Evolutionary conservation across 179 eudicot species (phyloP), one percentile per base, ranked within the genome.

Genomic region (Spinacia oleracea): DNA sequence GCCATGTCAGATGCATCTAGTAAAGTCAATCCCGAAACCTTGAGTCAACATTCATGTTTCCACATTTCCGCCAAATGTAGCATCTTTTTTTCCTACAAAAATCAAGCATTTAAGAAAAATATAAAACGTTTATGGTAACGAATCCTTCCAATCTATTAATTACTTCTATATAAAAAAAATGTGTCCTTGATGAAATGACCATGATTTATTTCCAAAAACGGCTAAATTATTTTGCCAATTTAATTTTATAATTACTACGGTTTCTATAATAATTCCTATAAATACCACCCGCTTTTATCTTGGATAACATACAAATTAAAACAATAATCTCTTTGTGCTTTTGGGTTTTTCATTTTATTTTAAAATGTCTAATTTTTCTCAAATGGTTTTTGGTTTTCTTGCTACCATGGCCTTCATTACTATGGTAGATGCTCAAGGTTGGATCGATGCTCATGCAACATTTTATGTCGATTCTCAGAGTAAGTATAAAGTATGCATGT

Each of bases 361-460:
- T 35, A 35, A 34, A 58, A 67, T 74, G 74, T 66, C 75, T 59
- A 25, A 4, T 56, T 56, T 55, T 21, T 63, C 78, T 56, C 74
- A 46, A 32, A 2, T 68, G 3, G 23, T 31, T 58, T 70, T 70
- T 0, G 34, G 45, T 9, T 11, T 56, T 58, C 18, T 76, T 31
- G 83, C 76, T n/a, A 76, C 48, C 70, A 69, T 50, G 79, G 48
- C 59, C 3, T 46, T 69, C 34, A 32, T 38, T 18, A 48, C 75
- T 20, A 60, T 15, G 64, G 81, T 66, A 73, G 70, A 10, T 29
- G 78, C 63, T 64, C 75, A 82, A 73, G 78, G 25, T 4, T 82
- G 84, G 84, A 67, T 5, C 1, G 75, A 82, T 68, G 84, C 75
- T 31, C 84, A 78, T 73, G 84, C 84, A 50, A 82, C 84, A 9